Conservation (phyloP, 331 rosid genomes). For the Pyracantha coccinea region DNA sequence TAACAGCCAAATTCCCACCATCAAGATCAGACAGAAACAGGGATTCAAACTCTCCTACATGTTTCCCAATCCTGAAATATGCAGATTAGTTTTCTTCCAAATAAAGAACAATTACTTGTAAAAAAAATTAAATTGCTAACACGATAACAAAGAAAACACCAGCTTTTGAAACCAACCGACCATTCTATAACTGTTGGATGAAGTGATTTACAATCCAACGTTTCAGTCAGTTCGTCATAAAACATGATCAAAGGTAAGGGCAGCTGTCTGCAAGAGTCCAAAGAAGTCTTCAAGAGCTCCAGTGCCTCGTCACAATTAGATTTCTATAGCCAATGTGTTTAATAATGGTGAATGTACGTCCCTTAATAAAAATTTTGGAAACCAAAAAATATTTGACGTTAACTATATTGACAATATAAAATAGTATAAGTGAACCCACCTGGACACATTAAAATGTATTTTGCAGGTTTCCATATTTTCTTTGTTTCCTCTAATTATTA, state of each 20-base stretch:
- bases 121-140: background rate
- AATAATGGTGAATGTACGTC: constrained; percentile 5
- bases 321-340: constrained; percentile 17
- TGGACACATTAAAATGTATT: background rate
- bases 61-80: constrained; percentile 30
- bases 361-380: background rate
- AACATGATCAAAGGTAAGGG: constrained; percentile 30
- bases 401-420: background rate
- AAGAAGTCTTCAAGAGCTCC: constrained; percentile 30
- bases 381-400: background rate
- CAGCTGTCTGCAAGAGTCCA: constrained; percentile 34
- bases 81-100: background rate
- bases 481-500: background rate
- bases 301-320: constrained; percentile 35
- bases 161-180: constrained; percentile 12
- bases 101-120: background rate
- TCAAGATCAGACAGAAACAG: constrained; percentile 32
- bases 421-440: background rate
- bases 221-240: constrained; percentile 33
- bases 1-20: constrained; percentile 20
- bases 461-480: background rate
- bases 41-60: constrained; percentile 34
- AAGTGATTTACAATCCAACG: constrained; percentile 18
- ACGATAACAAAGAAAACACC: background rate
- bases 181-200: constrained; percentile 29